Percentiles rank a stretch among this genome's conserved stretches.
phyloP scores from a whole-genome alignment of 2,329 filamentous ascomycete genomes.

The Endothia cerciana region DNA sequence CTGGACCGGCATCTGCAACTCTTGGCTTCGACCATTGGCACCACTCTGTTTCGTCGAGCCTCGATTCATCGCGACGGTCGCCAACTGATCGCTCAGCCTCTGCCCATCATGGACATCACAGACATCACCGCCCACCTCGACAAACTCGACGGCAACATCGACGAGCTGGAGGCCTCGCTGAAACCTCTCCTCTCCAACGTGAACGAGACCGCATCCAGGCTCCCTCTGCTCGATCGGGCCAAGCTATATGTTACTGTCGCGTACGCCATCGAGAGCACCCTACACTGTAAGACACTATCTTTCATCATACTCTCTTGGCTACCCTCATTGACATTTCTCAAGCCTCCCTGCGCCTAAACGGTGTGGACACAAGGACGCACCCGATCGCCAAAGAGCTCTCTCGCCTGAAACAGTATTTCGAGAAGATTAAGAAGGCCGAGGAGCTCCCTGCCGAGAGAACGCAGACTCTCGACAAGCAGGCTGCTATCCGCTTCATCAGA shows the following conservation, averaged over 20 bases:
- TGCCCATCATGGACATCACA: conserved; percentile 47
- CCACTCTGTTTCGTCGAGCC: too few species aligned
- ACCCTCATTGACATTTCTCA: not conserved
- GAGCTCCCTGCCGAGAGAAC: conserved; percentile 58
- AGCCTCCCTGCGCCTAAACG: conserved; percentile 80
- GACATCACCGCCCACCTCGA: conserved; percentile 71
- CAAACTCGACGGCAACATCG: conserved; percentile 76
- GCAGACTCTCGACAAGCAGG: conserved; percentile 70
- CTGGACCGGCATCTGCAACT: not conserved
- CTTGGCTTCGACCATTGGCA: not conserved
- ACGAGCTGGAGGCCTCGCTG: conserved; percentile 75
- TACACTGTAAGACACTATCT: conserved; percentile 70
- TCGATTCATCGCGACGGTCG: not conserved
- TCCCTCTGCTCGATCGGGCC: conserved; percentile 92
- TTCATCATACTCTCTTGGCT: not conserved
- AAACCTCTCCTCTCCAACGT: conserved; percentile 73
- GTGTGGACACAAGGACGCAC: conserved; percentile 80
- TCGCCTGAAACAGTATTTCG: conserved; percentile 88
- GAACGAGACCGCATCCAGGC: conserved; percentile 70
- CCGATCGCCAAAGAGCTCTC: conserved; percentile 84
- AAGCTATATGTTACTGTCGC: conserved; percentile 89
- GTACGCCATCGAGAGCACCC: conserved; percentile 86
- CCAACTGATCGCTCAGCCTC: not conserved
- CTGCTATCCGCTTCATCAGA: conserved; percentile 80
- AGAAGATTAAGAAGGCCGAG: conserved; percentile 83